These are phyloP conservation scores for Bacidia gigantensis DNA, from an alignment of 495 filamentous ascomycete species.

Conservation along the genomic window DNA sequence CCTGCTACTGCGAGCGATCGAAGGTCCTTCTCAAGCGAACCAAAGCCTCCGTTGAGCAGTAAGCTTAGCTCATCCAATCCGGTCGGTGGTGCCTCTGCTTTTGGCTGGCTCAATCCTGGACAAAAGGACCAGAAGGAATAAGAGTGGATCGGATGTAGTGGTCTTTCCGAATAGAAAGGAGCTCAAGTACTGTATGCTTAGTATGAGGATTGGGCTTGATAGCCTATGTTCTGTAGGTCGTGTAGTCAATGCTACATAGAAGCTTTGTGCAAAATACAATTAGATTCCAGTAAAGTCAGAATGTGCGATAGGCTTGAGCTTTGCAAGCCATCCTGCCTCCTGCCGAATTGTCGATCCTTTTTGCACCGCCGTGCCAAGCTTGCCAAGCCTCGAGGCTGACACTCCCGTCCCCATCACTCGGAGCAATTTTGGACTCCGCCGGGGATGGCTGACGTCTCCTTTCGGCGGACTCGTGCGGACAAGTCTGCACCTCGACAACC, in stretches of 20 bases:
- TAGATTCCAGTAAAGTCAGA: too few species aligned
- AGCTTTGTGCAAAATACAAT: not conserved
- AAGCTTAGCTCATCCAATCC: conserved; percentile 57
- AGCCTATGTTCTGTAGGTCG: not conserved
- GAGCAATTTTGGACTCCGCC: not conserved
- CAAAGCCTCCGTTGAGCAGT: conserved; percentile 24
- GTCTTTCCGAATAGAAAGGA: not conserved
- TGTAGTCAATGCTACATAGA: not conserved
- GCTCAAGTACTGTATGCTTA: not conserved
- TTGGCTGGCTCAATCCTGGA: conserved; percentile 69
- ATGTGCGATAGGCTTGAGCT: too few species aligned
- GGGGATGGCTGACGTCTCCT: too few species aligned
- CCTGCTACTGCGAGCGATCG: conserved; percentile 12
- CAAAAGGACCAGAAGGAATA: conserved; percentile 11
- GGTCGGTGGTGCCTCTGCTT: conserved; percentile 83
- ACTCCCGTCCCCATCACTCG: not conserved
- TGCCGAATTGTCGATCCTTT: not conserved
- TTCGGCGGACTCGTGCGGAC: too few species aligned
- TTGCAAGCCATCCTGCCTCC: not conserved
- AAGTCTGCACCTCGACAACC: too few species aligned
- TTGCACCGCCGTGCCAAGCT: not conserved
- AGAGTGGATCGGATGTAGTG: not conserved
- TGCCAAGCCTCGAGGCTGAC: not conserved
- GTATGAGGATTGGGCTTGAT: not conserved
- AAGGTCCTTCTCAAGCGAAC: conserved; percentile 20